Percentiles rank a stretch among this genome's conserved stretches.
phyloP scores from a whole-genome alignment of 805 yeast genomes.

The Blastobotrys robertii region DNA sequence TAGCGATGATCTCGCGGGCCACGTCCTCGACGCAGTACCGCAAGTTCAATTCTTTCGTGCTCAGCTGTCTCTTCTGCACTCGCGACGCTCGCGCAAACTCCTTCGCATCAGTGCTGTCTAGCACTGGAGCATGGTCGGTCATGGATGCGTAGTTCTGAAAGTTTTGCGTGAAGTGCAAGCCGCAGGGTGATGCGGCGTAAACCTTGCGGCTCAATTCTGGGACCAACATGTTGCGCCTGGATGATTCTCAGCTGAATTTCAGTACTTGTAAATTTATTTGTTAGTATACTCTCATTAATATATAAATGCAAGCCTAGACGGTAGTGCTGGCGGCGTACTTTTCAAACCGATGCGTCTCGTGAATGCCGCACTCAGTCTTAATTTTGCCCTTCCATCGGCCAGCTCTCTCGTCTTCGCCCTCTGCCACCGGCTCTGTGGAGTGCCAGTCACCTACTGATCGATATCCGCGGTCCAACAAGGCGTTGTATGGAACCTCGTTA shows the following conservation, averaged over 20 bases:
- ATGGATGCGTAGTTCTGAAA: too few species aligned
- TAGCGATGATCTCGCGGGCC: conserved; percentile 30
- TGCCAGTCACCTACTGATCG: conserved; percentile 94
- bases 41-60: conserved; percentile 29
- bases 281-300: background rate
- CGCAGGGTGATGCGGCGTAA: background rate
- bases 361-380: conserved; percentile 95
- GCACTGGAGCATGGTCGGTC: conserved; percentile 47
- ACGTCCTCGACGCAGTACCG: conserved; percentile 50
- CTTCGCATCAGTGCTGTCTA: conserved; percentile 48
- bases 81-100: conserved; percentile 40
- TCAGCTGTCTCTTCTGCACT: conserved; percentile 24
- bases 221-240: too few species aligned
- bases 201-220: too few species aligned
- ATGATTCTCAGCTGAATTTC: background rate
- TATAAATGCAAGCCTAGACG: background rate
- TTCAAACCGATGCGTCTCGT: conserved; percentile 66
- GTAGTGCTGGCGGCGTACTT: conserved; percentile 29
- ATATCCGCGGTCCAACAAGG: conserved; percentile 73
- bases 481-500: conserved; percentile 77
- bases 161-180: too few species aligned
- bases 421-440: conserved; percentile 79
- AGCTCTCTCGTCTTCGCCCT: conserved; percentile 92
- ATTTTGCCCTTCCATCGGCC: conserved; percentile 93
- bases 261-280: background rate